Evolutionary conservation across 1,139 yeast genomes (phyloP), one percentile per base, ranked within the genome.

Genomic region (Lodderomyces elongisporus): DNA sequence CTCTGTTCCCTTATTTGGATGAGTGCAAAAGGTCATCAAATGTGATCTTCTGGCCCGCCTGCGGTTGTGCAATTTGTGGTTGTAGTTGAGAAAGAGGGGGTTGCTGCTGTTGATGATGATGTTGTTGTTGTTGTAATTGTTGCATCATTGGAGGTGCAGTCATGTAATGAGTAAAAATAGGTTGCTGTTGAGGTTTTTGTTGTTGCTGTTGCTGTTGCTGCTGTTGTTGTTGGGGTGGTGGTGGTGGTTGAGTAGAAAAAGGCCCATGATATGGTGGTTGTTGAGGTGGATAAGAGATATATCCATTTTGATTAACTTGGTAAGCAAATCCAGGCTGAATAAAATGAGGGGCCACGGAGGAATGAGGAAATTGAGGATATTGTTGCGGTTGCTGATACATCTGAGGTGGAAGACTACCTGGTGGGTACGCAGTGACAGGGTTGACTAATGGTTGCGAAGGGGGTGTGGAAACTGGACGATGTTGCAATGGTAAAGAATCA

Each of bases 1-100:
- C n/a, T n/a, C n/a, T n/a, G n/a, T n/a, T n/a, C n/a, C n/a, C n/a
- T 20, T 20, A 31, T 14, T 60, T 60, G 30, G 60, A 51, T 8
- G 68, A 61, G 22, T 68, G 61, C 40, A 67, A 50, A 42, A 66
- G 57, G 20, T 67, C 71, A 43, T 62, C 60, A 37, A 66, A 66
- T 15, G 66, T 54, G 37, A 67, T 64, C 48, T 58, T 62, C 36
- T 66, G 71, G 25, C 66, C 70, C 25, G 44, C 48, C 26, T 25
- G 38, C 5, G 2, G 18, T 25, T 16, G 34, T 20, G 15, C 32
- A 10, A 14, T 10, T 12, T 31, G 44, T 40, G 23, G 27, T 15
- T 14, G 33, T 14, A 35, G 47, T 20, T 30, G 31, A 17, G 31
- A 41, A 14, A 35, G 35, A 8, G 30, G 17, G 6, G 6, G 26